These are phyloP conservation scores for Saccharomycopsis hybrid DNA, from an alignment of 1,139 yeast species.

Conservation along the genomic window DNA sequence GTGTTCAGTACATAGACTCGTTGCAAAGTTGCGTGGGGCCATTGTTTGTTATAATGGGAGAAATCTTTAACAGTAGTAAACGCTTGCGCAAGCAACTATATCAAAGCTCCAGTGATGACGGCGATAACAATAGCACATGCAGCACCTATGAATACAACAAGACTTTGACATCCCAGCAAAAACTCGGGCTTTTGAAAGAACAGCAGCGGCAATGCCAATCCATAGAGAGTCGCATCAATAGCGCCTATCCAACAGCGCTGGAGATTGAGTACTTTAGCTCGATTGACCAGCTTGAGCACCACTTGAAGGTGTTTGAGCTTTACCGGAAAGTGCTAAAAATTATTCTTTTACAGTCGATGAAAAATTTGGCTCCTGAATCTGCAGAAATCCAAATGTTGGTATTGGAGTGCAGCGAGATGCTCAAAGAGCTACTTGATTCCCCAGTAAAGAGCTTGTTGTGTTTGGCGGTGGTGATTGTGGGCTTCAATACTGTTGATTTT, in stretches of 20 bases:
- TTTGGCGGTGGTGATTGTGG: conserved; percentile 16
- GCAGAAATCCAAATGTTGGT: conserved; percentile 12
- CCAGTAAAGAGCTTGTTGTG: conserved; percentile 16
- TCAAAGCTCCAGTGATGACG: neutral
- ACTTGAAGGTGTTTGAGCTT: conserved; percentile 11
- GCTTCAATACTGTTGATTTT: conserved; percentile 11
- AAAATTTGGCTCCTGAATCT: conserved; percentile 2
- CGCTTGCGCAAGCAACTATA: conserved; percentile 22
- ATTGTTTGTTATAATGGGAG: conserved; percentile 37
- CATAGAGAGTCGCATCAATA: neutral
- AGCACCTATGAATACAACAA: neutral
- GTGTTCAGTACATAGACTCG: conserved; percentile 41
- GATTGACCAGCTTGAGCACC: conserved; percentile 9
- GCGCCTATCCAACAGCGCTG: neutral
- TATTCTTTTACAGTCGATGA: conserved; percentile 4
- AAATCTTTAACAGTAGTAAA: conserved; percentile 34
- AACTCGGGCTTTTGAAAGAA: conserved; percentile 18
- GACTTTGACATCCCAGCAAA: conserved; percentile 21
- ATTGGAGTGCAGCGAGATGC: neutral
- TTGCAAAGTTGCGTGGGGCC: conserved; percentile 43
- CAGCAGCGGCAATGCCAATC: conserved; percentile 4
- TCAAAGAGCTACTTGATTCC: conserved; percentile 11
- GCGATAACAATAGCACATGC: neutral
- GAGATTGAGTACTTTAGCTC: conserved; percentile 13
- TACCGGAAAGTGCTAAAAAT: conserved; percentile 9